phyloP scores from a whole-genome alignment of 2,329 filamentous ascomycete species.

The Fusarium chaquense region DNA sequence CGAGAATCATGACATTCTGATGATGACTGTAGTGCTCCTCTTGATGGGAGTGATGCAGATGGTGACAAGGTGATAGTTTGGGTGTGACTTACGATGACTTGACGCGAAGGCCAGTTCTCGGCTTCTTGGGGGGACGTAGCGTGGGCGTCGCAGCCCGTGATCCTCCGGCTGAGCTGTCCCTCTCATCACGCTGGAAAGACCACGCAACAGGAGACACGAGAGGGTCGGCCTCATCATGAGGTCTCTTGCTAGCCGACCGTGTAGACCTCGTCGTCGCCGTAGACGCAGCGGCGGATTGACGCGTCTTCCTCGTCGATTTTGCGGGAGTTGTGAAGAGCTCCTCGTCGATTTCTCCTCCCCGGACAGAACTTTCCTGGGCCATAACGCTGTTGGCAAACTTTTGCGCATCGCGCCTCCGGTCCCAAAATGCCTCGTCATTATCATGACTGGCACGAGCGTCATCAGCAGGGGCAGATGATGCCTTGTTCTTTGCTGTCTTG shows the following conservation, averaged over 20 bases:
- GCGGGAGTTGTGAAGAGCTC: conserved; percentile 50
- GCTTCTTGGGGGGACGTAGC: conserved; percentile 69
- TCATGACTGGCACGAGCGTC: conserved; percentile 50
- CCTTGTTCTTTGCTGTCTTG: conserved; percentile 49
- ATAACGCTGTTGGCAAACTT: conserved; percentile 54
- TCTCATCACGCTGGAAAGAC: conserved; percentile 61
- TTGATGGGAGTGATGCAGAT: conserved; percentile 8
- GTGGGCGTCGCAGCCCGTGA: conserved; percentile 73
- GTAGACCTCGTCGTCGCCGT: conserved; percentile 58
- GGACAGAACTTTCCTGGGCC: conserved; percentile 56
- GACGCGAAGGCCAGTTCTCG: conserved; percentile 71
- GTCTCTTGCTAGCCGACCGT: conserved; percentile 65
- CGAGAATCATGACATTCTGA: not conserved
- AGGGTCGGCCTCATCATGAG: conserved; percentile 67
- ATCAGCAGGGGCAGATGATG: conserved; percentile 47
- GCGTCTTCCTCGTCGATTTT: conserved; percentile 52
- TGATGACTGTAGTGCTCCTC: conserved; percentile 1
- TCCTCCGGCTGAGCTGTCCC: conserved; percentile 59
- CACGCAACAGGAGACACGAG: conserved; percentile 65
- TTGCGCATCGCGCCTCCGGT: conserved; percentile 54
- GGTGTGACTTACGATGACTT: conserved; percentile 74
- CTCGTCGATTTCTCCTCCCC: conserved; percentile 47
- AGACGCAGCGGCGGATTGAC: conserved; percentile 51
- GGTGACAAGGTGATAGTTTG: conserved; percentile 3
- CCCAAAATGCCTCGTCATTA: conserved; percentile 51